Evolutionary conservation across 805 yeast genomes (phyloP).

Genomic region (Candida ovalis): DNA sequence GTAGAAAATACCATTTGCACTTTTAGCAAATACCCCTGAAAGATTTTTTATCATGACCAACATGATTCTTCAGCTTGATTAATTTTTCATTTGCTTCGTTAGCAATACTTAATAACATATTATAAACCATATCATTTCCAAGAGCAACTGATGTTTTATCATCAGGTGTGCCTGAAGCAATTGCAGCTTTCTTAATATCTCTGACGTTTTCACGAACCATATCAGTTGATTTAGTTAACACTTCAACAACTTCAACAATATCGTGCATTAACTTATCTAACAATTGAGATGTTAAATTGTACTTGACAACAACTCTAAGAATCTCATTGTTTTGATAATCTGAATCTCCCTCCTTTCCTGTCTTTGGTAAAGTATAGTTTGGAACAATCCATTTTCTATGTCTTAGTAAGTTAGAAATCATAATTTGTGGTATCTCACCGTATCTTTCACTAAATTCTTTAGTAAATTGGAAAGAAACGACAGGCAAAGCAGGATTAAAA

Average conservation of each 20-base stretch:
- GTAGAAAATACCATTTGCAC: not conserved
- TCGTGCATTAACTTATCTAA: slow-evolving; percentile 63
- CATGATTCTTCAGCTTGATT: slow-evolving; percentile 22
- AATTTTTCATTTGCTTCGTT: slow-evolving; percentile 48
- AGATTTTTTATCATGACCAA: slow-evolving; percentile 18
- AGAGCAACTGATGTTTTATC: slow-evolving; percentile 25
- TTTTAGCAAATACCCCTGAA: slow-evolving; percentile 31
- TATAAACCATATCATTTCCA: slow-evolving; percentile 37
- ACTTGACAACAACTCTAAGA: slow-evolving; percentile 79
- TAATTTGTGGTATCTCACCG: slow-evolving; percentile 80
- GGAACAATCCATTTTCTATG: slow-evolving; percentile 85
- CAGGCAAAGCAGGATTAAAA: slow-evolving; percentile 79
- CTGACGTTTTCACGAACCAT: slow-evolving; percentile 33
- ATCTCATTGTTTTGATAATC: slow-evolving; percentile 50
- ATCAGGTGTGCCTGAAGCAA: not conserved
- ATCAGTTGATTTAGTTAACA: slow-evolving; percentile 46
- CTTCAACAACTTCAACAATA: slow-evolving; percentile 48
- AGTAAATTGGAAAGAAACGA: slow-evolving; percentile 79
- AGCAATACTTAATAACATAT: slow-evolving; percentile 51
- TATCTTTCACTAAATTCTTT: slow-evolving; percentile 51
- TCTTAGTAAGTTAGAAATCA: slow-evolving; percentile 69
- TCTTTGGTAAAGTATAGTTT: slow-evolving; percentile 73
- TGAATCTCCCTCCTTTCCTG: slow-evolving; percentile 42
- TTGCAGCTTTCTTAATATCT: slow-evolving; percentile 2
- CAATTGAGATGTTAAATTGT: slow-evolving; percentile 57